These are phyloP conservation scores for Emericellopsis atlantica DNA, from an alignment of 2,329 filamentous ascomycete species.

Conservation along the genomic window DNA sequence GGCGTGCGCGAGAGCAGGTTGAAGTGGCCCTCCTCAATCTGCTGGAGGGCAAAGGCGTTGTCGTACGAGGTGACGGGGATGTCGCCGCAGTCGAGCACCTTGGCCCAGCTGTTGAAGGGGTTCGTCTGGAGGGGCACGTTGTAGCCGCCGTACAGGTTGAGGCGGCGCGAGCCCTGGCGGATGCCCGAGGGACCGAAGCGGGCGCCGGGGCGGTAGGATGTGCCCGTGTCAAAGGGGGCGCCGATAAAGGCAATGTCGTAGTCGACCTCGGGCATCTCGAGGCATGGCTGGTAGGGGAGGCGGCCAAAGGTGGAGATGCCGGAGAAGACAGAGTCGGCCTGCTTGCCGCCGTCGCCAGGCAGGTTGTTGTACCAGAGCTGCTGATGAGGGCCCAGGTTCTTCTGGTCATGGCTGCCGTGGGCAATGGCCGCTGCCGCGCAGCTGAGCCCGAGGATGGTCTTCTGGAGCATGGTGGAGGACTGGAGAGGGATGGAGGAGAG, in stretches of 20 bases:
- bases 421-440: conserved; percentile 39
- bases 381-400: conserved; percentile 56
- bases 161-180: conserved; percentile 70
- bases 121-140: conserved; percentile 73
- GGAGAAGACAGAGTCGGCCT: conserved; percentile 82
- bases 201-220: conserved; percentile 72
- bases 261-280: conserved; percentile 54
- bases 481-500: not conserved
- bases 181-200: conserved; percentile 78
- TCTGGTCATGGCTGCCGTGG: conserved; percentile 49
- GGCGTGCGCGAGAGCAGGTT: conserved; percentile 59
- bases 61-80: conserved; percentile 83
- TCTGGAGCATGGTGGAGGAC: not conserved
- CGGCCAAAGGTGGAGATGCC: conserved; percentile 80
- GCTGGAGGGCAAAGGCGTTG: conserved; percentile 67
- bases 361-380: conserved; percentile 73
- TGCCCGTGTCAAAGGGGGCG: conserved; percentile 69
- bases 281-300: conserved; percentile 64
- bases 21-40: conserved; percentile 79
- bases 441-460: conserved; percentile 12
- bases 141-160: conserved; percentile 82
- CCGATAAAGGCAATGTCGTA: conserved; percentile 79
- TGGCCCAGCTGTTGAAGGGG: conserved; percentile 71
- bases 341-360: conserved; percentile 66
- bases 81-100: conserved; percentile 70